Base-by-base conservation (phyloP, 2,329 filamentous ascomycete genomes). In the Lasiodiplodia gonubiensis region DNA sequence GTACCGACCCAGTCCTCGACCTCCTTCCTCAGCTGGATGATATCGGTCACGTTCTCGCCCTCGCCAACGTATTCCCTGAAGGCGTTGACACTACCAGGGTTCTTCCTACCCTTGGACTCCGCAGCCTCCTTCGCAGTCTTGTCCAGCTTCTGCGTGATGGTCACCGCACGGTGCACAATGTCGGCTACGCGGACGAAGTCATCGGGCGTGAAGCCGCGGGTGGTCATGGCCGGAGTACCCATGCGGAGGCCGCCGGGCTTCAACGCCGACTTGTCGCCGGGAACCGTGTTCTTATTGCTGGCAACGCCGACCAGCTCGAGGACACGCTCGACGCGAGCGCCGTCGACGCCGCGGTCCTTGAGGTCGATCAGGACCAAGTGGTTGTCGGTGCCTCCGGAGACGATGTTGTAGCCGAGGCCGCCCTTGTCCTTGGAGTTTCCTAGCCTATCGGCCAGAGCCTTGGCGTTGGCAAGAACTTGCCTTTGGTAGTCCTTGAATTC, bases 221-320 rank as follows among this genome's bases (percentile, higher is more conserved):
- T 93, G 68, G 94, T 97, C 95, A 99, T 99, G 80, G 95, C 95
- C 57, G 95, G 95, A 54, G 94, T 95, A 77, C 95, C 95, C 75
- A 99, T 97, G 74, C 95, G 93, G 80, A 99, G 90, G 85, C 95
- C 95, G 77, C 90, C 93, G 66, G 95, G 95, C 71, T 93, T 97
- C 73, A 99, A 88, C 59, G 95, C 95, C 68, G 92, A 97, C 87
- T 97, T 97, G 87, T 99, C 95, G 71, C 95, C 95, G 49, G 95
- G 95, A 68, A 97, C 95, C 69, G 92, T 91, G 89, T 99, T 99
- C 90, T 99, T 99, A 90, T 99, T 99, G 88, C 93, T 97, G 70
- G 95, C 94, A 80, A 99, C 97, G 86, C 97, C 97, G 83, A 97
- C 95, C 81, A 96, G 92, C 86, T 99, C 95, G 23, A 99, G 90